Evolutionary conservation across 768 basidiomycete species (phyloP).

Genomic region (Lactifluus rugatus): DNA sequence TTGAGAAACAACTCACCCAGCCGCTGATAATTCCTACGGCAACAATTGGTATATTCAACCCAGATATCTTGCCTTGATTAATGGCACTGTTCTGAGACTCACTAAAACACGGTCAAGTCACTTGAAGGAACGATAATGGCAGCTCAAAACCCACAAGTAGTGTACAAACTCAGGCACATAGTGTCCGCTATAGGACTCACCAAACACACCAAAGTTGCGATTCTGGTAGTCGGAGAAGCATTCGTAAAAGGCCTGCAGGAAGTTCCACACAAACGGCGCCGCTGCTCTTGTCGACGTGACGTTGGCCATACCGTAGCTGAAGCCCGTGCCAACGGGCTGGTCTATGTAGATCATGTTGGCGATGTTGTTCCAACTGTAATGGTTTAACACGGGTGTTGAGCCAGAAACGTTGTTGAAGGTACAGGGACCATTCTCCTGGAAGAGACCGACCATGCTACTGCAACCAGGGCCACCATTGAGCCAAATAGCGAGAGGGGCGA

Average conservation of each 20-base stretch:
- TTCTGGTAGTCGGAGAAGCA: conserved; percentile 34
- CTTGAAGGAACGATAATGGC: background rate
- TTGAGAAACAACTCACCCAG: background rate
- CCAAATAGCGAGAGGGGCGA: conserved; percentile 2
- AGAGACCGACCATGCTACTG: conserved; percentile 1
- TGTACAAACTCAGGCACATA: conserved; percentile 22
- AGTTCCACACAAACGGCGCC: background rate
- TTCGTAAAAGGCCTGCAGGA: background rate
- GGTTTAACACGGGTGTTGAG: conserved; percentile 1
- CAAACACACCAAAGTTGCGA: conserved; percentile 41
- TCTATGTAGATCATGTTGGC: conserved; percentile 18
- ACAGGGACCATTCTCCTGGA: conserved; percentile 15
- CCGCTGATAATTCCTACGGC: background rate
- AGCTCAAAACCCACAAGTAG: background rate
- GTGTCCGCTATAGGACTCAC: conserved; percentile 34
- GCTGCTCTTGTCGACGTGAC: background rate
- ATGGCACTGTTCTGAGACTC: background rate
- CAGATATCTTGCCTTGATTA: background rate
- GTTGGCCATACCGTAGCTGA: background rate
- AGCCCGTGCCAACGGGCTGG: conserved; percentile 6
- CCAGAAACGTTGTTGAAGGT: conserved; percentile 10
- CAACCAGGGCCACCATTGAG: conserved; percentile 5
- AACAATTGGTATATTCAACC: background rate
- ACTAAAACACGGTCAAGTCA: background rate
- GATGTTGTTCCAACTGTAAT: conserved; percentile 8